Percentiles rank a stretch among this genome's conserved stretches.
These are phyloP conservation scores for Globisporangium iwayamae DNA, from an alignment of 352 stramenopile genomes.

Conservation along the genomic window DNA sequence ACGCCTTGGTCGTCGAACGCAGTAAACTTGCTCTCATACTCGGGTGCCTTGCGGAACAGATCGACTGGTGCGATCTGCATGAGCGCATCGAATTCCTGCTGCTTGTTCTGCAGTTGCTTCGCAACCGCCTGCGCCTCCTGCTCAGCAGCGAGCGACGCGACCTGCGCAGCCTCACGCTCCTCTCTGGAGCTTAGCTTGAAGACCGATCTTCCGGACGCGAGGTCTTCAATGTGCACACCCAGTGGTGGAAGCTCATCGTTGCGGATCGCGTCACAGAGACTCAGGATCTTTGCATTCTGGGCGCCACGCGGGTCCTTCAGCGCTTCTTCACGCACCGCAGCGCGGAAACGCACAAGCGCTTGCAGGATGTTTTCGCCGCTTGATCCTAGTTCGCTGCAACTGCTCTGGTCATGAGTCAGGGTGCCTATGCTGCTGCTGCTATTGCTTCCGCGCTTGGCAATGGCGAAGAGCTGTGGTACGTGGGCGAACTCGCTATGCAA, in stretches of 20 bases:
- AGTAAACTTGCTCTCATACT: conserved; percentile 50
- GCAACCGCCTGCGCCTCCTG: conserved; percentile 14
- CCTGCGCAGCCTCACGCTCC: conserved; percentile 26
- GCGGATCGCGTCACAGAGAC: conserved; percentile 59
- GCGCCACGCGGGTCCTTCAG: conserved; percentile 39
- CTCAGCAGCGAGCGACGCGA: conserved; percentile 7
- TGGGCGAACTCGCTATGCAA: conserved; percentile 55
- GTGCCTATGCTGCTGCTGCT: not conserved
- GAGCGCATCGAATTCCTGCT: conserved; percentile 51
- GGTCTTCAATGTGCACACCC: conserved; percentile 68
- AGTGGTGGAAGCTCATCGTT: conserved; percentile 49
- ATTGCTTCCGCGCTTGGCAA: not conserved
- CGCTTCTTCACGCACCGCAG: conserved; percentile 51
- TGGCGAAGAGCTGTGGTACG: conserved; percentile 21
- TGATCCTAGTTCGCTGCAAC: not conserved
- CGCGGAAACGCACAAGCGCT: conserved; percentile 59
- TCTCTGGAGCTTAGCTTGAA: conserved; percentile 50
- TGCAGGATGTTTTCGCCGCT: conserved; percentile 36
- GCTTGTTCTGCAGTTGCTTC: conserved; percentile 28
- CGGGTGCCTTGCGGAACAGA: conserved; percentile 41
- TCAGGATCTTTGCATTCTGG: conserved; percentile 42
- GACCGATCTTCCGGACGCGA: conserved; percentile 53
- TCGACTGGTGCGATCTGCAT: conserved; percentile 63
- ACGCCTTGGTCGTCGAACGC: conserved; percentile 56
- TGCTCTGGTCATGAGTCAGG: not conserved